Evolutionary conservation across 805 yeast species (phyloP).

Genomic region (Jamesozyma spencerorum): DNA sequence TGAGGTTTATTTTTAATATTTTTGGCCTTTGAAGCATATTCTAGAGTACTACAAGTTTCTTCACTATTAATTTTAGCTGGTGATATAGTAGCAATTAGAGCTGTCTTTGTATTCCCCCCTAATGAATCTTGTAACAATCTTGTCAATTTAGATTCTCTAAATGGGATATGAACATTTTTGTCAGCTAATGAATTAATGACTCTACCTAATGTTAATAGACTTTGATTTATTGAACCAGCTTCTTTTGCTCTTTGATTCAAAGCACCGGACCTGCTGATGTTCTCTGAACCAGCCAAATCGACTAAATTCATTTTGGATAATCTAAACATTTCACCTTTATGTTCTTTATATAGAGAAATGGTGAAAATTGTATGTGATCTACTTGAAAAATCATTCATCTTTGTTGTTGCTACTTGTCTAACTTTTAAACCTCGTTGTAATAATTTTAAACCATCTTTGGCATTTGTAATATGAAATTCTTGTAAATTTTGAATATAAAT

Average conservation of each 20-base stretch:
- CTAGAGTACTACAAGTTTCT: conserved; percentile 77
- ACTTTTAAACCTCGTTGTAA: conserved; percentile 48
- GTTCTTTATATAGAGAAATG: conserved; percentile 46
- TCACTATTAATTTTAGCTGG: conserved; percentile 72
- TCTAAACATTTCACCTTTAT: conserved; percentile 38
- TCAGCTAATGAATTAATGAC: conserved; percentile 73
- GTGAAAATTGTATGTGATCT: conserved; percentile 75
- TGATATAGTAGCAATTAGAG: conserved; percentile 78
- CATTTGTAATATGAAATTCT: conserved; percentile 47
- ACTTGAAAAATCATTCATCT: conserved; percentile 63
- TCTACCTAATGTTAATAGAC: conserved; percentile 76
- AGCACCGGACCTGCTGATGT: conserved; percentile 82
- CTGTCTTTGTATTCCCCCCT: conserved; percentile 84
- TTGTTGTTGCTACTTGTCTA: conserved; percentile 63
- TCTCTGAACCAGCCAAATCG: conserved; percentile 93
- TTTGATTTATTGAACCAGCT: conserved; percentile 88
- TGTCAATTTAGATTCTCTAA: conserved; percentile 73
- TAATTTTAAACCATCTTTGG: conserved; percentile 47
- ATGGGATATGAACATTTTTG: conserved; percentile 65
- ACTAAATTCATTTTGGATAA: conserved; percentile 75
- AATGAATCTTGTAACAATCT: conserved; percentile 67
- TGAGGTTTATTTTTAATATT: conserved; percentile 68
- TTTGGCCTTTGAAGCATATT: conserved; percentile 82
- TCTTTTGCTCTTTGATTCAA: conserved; percentile 78
- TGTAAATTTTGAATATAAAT: conserved; percentile 56